phyloP scores from a whole-genome alignment of 1,284 basidiomycete genomes.

The Cystobasidiaceae sp. region DNA sequence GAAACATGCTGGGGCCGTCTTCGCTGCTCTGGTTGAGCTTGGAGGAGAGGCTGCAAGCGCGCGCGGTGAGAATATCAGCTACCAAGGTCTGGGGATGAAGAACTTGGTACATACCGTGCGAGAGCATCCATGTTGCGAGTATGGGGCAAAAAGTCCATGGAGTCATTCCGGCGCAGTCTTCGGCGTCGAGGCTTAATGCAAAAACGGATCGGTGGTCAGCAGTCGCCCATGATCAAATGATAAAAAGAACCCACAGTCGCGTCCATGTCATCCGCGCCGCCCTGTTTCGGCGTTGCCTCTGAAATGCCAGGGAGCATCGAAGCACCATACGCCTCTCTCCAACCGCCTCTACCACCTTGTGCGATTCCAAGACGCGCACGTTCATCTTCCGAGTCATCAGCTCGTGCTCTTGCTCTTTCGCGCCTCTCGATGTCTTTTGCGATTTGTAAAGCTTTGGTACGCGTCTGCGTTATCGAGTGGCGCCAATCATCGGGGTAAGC shows the following conservation, averaged over 20 bases:
- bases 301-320: too few relatives aligned
- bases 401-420: background rate
- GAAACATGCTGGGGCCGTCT: background rate
- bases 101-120: slow-evolving; percentile 3
- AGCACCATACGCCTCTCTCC: too few relatives aligned
- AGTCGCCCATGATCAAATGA: too few relatives aligned
- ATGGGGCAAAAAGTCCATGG: slow-evolving; percentile 26
- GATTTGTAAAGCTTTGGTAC: slow-evolving; percentile 2
- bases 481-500: slow-evolving; percentile 1
- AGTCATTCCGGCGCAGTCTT: slow-evolving; percentile 23
- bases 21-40: slow-evolving; percentile 3
- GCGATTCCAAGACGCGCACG: too few relatives aligned
- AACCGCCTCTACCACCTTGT: too few relatives aligned
- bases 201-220: background rate
- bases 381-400: background rate
- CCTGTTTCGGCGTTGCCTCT: background rate
- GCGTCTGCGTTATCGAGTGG: slow-evolving; percentile 14
- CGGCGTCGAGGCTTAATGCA: background rate
- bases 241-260: background rate
- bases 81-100: background rate
- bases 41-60: slow-evolving; percentile 9
- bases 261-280: background rate
- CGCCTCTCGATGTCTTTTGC: slow-evolving; percentile 5
- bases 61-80: background rate
- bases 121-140: slow-evolving; percentile 16